Evolutionary conservation across 768 basidiomycete genomes (phyloP), one percentile per base, ranked within the genome.

Genomic region (Lactarius deliciosus): DNA sequence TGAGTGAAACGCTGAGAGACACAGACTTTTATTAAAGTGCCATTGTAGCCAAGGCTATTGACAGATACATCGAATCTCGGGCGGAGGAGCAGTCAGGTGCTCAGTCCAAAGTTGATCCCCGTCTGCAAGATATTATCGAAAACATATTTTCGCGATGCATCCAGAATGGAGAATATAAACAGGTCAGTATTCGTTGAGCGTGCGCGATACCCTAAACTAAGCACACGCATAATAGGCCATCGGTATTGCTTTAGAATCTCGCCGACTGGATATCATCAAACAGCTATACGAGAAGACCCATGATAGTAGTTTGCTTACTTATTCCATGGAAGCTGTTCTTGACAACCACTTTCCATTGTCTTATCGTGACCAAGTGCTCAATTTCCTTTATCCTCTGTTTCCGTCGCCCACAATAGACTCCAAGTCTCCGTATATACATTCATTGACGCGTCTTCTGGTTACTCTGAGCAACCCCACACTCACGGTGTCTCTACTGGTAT

Each of bases 181-280:
- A 98, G 81, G 95, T 91, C 47, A 65, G 80, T 74, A 30, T 53
- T 32, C 34, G 53, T 60, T 61, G 57, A 25, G 25, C 50, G 10
- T 61, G 1, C 15, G n/a, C 32, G 22, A 25, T 41, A 40, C 25
- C 38, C 18, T 30, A 65, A 73, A 9, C 38, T 58, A 34, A 66
- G 54, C 22, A 20, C 65, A 68, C 60, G 13, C 15, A n/a, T 25
- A 63, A 60, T 53, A 96, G 92, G 96, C 94, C 10, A 89, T 98
- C 69, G 96, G 97, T 28, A 92, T 99, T 72, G 96, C 96, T 5
- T 83, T 99, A 13, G 96, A 98, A 74, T 89, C 96, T 32, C 89
- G 82, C 68, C 88, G 96, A 54, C 79, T 98, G 25, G 96, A 98
- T 73, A 80, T 98, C 22, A 86, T 99, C 71, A 83, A 89, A 65